phyloP scores from a whole-genome alignment of 2,329 filamentous ascomycete genomes.

The Phyllosticta capitalensis region DNA sequence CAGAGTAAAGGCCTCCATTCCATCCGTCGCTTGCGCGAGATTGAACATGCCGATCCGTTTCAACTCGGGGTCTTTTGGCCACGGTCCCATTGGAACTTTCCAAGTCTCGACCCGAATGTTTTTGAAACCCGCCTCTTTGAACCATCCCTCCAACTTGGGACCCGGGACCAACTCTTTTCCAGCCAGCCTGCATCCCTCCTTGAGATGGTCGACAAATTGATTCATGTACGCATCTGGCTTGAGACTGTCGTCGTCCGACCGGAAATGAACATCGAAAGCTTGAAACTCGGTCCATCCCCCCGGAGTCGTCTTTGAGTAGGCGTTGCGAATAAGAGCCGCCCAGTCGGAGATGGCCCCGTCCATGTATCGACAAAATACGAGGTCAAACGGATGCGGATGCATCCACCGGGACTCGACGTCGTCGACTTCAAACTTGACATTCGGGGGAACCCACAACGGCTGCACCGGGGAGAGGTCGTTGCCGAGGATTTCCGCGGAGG shows the following conservation, averaged over 20 bases:
- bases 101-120: constrained; percentile 30
- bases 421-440: constrained; percentile 54
- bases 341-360: constrained; percentile 46
- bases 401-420: constrained; percentile 52
- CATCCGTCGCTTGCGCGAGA: constrained; percentile 32
- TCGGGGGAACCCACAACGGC: constrained; percentile 40
- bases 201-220: constrained; percentile 1
- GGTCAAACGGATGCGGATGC: constrained; percentile 44
- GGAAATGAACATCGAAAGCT: constrained; percentile 34
- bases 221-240: constrained; percentile 4
- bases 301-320: constrained; percentile 24
- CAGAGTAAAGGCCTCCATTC: constrained; percentile 34
- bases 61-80: constrained; percentile 17
- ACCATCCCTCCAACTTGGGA: constrained; percentile 27
- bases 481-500: constrained; percentile 12
- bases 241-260: constrained; percentile 29
- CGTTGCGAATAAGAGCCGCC: constrained; percentile 37
- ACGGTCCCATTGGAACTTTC: constrained; percentile 21
- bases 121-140: constrained; percentile 32
- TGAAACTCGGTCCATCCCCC: constrained; percentile 43
- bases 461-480: constrained; percentile 42
- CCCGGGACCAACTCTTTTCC: constrained; percentile 17
- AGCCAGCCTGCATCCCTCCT: constrained; percentile 3
- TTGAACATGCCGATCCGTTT: constrained; percentile 21
- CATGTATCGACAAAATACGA: constrained; percentile 46